Percentiles rank a stretch among this genome's conserved stretches.
Evolutionary conservation across 2,329 filamentous ascomycete species (phyloP).

Genomic region (Beauveria sp.): DNA sequence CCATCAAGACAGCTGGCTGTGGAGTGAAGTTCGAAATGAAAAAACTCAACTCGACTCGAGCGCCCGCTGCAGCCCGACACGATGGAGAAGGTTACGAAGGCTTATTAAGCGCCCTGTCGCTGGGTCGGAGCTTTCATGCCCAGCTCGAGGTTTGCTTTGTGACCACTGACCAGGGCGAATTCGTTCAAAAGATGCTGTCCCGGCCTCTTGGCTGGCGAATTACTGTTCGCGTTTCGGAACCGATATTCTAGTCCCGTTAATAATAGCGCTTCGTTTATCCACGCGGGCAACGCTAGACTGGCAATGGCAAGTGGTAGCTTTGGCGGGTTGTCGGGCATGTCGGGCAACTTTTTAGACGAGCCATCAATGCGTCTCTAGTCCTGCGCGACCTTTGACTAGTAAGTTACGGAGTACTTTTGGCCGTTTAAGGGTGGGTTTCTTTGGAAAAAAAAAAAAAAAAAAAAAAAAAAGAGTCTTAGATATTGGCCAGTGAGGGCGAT

Average conservation of each 20-base stretch:
- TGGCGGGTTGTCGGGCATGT: background rate
- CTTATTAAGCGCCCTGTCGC: conserved; percentile 3
- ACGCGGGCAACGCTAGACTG: background rate
- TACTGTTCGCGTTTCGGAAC: background rate
- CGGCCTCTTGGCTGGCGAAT: background rate
- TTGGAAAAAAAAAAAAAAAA: too few species aligned
- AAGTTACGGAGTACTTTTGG: background rate
- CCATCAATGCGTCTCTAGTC: background rate
- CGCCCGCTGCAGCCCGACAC: background rate
- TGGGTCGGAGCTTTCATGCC: background rate
- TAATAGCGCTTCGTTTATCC: conserved; percentile 1
- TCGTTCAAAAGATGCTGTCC: background rate
- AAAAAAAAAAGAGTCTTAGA: too few species aligned
- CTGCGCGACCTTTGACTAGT: background rate
- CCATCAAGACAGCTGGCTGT: background rate
- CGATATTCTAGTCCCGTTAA: background rate
- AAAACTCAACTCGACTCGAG: background rate
- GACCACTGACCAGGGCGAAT: background rate
- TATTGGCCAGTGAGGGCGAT: background rate
- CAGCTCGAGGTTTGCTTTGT: background rate
- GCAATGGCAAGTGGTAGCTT: background rate
- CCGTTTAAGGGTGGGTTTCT: background rate
- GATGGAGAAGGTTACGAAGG: background rate
- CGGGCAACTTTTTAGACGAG: background rate
- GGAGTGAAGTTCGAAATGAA: background rate